Percentiles rank a stretch among this genome's conserved stretches.
Evolutionary conservation across 2,329 filamentous ascomycete species (phyloP).

Genomic region (Arachnomyces sp.): DNA sequence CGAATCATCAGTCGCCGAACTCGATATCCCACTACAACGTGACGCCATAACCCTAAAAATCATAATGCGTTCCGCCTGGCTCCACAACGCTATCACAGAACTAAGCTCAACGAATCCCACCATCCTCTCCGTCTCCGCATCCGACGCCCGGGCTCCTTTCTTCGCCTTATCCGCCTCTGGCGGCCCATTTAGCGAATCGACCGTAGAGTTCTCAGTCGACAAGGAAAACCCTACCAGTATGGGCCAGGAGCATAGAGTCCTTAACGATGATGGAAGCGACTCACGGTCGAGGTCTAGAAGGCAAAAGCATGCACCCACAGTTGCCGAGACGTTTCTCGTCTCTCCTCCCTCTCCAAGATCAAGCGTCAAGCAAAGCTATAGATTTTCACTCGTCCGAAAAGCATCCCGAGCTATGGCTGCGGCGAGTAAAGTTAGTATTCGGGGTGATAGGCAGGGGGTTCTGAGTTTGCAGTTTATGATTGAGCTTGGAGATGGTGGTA

Average conservation of each 20-base stretch:
- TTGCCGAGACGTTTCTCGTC: constrained; percentile 47
- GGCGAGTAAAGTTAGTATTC: constrained; percentile 83
- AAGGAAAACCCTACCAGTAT: constrained; percentile 21
- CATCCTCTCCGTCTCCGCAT: constrained; percentile 61
- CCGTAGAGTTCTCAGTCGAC: constrained; percentile 53
- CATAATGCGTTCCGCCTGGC: constrained; percentile 66
- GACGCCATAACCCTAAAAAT: constrained; percentile 79
- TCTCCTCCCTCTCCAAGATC: constrained; percentile 52
- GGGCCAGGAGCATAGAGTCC: constrained; percentile 24
- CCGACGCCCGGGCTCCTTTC: constrained; percentile 54
- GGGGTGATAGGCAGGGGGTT: constrained; percentile 82
- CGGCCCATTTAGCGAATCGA: constrained; percentile 51
- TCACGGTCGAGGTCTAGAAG: constrained; percentile 25
- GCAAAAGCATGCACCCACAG: constrained; percentile 33
- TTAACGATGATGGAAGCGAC: constrained; percentile 32
- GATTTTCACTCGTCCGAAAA: constrained; percentile 77
- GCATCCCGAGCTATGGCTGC: constrained; percentile 88
- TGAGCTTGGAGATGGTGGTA: constrained; percentile 60
- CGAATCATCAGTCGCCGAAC: constrained; percentile 19
- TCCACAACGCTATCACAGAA: constrained; percentile 46
- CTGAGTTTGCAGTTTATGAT: constrained; percentile 95
- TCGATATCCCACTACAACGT: constrained; percentile 73
- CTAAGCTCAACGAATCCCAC: constrained; percentile 61
- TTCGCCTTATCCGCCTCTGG: constrained; percentile 65
- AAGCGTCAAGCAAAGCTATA: constrained; percentile 70